phyloP scores from a whole-genome alignment of 495 filamentous ascomycete species.

The Neurospora discreta region DNA sequence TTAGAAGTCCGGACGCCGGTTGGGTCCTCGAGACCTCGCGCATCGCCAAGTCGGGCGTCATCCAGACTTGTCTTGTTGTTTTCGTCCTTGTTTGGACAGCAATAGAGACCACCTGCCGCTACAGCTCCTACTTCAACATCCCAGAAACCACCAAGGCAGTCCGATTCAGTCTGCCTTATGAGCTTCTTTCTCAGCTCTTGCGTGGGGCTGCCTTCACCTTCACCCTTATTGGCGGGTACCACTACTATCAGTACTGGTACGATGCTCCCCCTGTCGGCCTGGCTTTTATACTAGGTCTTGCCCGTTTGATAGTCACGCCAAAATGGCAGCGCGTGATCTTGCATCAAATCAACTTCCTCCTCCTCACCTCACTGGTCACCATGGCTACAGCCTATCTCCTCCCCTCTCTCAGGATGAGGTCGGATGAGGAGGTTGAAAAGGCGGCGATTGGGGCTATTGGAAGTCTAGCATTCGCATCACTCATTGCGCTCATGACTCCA shows the following conservation, averaged over 20 bases:
- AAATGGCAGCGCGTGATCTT: slow-evolving; percentile 28
- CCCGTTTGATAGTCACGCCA: slow-evolving; percentile 20
- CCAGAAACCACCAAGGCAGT: slow-evolving; percentile 8
- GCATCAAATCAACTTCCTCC: slow-evolving; percentile 28
- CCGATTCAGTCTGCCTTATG: slow-evolving; percentile 18
- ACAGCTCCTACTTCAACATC: background rate
- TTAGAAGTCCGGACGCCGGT: background rate
- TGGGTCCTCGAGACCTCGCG: slow-evolving; percentile 3
- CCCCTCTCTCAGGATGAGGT: slow-evolving; percentile 17
- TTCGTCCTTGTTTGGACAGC: slow-evolving; percentile 1
- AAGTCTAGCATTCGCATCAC: slow-evolving; percentile 17
- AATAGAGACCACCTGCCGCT: background rate
- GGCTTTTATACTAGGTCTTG: slow-evolving; percentile 25
- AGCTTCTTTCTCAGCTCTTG: slow-evolving; percentile 22
- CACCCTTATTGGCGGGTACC: slow-evolving; percentile 13
- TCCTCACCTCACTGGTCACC: slow-evolving; percentile 16
- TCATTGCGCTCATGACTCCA: slow-evolving; percentile 25
- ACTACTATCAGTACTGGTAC: slow-evolving; percentile 14
- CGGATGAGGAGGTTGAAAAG: slow-evolving; percentile 4
- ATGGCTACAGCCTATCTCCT: slow-evolving; percentile 18
- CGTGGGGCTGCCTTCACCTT: slow-evolving; percentile 22
- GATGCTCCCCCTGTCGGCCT: slow-evolving; percentile 18
- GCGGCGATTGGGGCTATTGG: slow-evolving; percentile 13
- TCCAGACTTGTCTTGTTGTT: background rate
- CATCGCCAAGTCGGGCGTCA: slow-evolving; percentile 1